A percentile compares a stretch with the other conserved stretches of the same genome.
phyloP scores from a whole-genome alignment of 2,329 filamentous ascomycete genomes.

The Colletotrichum lindemuthianum region DNA sequence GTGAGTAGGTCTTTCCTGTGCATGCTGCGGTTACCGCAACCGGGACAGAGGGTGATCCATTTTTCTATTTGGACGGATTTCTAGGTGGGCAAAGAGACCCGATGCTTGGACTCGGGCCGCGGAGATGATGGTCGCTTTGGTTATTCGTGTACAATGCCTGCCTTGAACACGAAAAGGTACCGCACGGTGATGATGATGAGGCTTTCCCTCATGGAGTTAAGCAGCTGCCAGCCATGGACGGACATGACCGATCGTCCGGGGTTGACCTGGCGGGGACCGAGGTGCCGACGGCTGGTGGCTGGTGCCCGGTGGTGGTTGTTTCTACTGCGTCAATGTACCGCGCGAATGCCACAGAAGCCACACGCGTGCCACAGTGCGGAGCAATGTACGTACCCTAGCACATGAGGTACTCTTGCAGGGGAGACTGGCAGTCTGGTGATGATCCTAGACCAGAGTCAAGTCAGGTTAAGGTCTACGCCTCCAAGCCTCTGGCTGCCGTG shows the following conservation, averaged over 20 bases:
- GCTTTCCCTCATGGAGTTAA: slow-evolving; percentile 1
- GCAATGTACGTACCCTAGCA: too few relatives aligned
- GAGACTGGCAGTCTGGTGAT: too few relatives aligned
- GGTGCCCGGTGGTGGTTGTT: too few relatives aligned
- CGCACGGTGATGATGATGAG: neutral
- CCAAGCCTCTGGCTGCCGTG: too few relatives aligned
- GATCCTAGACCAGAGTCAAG: too few relatives aligned
- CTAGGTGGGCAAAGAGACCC: neutral
- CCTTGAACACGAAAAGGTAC: neutral
- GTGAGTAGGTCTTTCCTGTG: neutral
- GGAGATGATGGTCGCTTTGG: neutral
- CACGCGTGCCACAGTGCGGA: too few relatives aligned
- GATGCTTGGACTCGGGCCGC: slow-evolving; percentile 3
- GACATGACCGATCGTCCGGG: slow-evolving; percentile 27
- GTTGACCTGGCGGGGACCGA: slow-evolving; percentile 24
- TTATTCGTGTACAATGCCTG: neutral
- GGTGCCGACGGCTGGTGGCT: slow-evolving; percentile 2
- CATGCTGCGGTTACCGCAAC: neutral
- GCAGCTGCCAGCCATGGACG: slow-evolving; percentile 10
- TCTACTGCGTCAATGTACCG: too few relatives aligned
- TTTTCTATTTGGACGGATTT: slow-evolving; percentile 18
- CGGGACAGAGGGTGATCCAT: neutral
- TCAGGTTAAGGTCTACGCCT: too few relatives aligned
- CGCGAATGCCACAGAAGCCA: too few relatives aligned
- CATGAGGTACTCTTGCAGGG: too few relatives aligned